Evolutionary conservation across 176 grass and related monocot genomes (phyloP).

Genomic region (Juncus effusus): DNA sequence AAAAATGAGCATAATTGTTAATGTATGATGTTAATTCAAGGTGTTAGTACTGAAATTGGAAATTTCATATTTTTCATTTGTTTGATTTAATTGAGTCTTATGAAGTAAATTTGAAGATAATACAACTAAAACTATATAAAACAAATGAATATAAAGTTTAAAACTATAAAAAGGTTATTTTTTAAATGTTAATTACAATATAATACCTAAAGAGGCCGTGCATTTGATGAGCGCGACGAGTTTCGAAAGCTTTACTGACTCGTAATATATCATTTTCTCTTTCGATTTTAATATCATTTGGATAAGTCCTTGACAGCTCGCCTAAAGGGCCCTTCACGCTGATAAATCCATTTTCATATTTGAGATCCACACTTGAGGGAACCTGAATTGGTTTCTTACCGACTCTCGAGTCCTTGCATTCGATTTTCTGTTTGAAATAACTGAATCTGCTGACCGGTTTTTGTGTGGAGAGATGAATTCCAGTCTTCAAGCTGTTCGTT

Average conservation of each 20-base stretch:
- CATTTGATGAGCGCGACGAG: conserved; percentile 82
- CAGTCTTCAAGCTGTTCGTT: conserved; percentile 24
- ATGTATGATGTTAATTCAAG: too few species aligned
- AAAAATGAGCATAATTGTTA: too few species aligned
- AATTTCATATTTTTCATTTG: too few species aligned
- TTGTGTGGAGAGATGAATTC: conserved; percentile 26
- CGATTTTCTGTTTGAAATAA: conserved; percentile 52
- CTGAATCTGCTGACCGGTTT: conserved; percentile 39
- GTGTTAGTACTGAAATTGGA: too few species aligned
- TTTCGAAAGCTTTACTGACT: conserved; percentile 64
- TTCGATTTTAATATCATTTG: conserved; percentile 66
- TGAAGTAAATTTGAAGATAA: too few species aligned
- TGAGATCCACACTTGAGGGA: conserved; percentile 77
- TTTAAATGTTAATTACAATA: too few species aligned
- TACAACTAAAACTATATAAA: too few species aligned
- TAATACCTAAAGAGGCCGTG: conserved; percentile 97
- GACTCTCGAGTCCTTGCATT: conserved; percentile 97
- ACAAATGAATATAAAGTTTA: too few species aligned
- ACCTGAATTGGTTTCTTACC: conserved; percentile 83
- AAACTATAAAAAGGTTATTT: too few species aligned
- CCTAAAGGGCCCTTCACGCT: conserved; percentile 91
- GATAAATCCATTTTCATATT: conserved; percentile 58
- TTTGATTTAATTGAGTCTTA: too few species aligned
- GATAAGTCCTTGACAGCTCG: conserved; percentile 67
- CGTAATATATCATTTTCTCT: conserved; percentile 66